phyloP scores from a whole-genome alignment of 495 filamentous ascomycete species.

The Collariella sp. region DNA sequence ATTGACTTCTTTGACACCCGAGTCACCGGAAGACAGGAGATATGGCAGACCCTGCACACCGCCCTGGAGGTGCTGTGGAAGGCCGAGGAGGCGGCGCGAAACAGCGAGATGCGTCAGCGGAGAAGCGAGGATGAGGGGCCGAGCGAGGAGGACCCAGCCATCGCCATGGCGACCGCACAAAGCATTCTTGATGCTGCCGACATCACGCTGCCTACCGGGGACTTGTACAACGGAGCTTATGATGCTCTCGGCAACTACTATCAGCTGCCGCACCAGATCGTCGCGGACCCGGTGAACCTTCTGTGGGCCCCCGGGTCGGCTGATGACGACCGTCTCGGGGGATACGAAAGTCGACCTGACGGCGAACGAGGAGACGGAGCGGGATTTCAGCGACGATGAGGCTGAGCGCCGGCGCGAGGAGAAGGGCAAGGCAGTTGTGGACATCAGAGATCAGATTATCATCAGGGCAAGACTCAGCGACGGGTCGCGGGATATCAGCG shows the following conservation, averaged over 20 bases:
- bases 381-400: conserved; percentile 42
- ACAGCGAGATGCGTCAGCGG: conserved; percentile 12
- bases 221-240: conserved; percentile 66
- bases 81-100: conserved; percentile 20
- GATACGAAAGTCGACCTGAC: conserved; percentile 40
- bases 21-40: conserved; percentile 63
- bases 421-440: conserved; percentile 49
- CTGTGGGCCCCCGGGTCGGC: conserved; percentile 30
- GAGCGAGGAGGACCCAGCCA: conserved; percentile 9
- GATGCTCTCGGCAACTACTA: conserved; percentile 73
- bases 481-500: conserved; percentile 53
- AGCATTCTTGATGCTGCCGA: conserved; percentile 66
- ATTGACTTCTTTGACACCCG: conserved; percentile 76
- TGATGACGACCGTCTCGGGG: conserved; percentile 25
- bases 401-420: conserved; percentile 55
- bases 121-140: conserved; percentile 21
- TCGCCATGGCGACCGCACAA: conserved; percentile 63
- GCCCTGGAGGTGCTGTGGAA: conserved; percentile 57
- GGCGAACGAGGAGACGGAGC: conserved; percentile 38
- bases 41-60: conserved; percentile 66
- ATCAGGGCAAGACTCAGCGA: conserved; percentile 66
- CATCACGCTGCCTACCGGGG: conserved; percentile 68
- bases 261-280: conserved; percentile 63
- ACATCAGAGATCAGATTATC: conserved; percentile 45
- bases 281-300: conserved; percentile 67